These are phyloP conservation scores for Lentithecium fluviatile DNA, from an alignment of 495 filamentous ascomycete species.

Conservation along the genomic window DNA sequence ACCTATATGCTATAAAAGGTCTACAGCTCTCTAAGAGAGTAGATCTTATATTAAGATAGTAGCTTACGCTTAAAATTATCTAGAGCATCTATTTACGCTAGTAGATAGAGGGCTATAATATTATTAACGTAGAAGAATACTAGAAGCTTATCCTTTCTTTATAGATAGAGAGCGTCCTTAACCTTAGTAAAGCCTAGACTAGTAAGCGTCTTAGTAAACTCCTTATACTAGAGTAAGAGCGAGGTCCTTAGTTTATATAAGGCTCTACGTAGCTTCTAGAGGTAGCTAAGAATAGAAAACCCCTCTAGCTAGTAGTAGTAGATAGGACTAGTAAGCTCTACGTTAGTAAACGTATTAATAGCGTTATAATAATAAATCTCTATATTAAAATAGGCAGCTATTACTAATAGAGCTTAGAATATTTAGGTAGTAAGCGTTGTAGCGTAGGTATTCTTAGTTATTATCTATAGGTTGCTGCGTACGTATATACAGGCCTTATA, in stretches of 20 bases:
- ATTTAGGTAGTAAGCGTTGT: conserved; percentile 14
- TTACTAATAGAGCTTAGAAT: conserved; percentile 12
- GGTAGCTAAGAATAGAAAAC: neutral
- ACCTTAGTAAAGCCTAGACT: conserved; percentile 5
- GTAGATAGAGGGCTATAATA: neutral
- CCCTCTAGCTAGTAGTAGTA: conserved; percentile 10
- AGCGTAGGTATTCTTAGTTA: conserved; percentile 11
- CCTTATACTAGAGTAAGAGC: conserved; percentile 20
- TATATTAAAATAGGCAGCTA: conserved; percentile 12
- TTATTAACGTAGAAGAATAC: conserved; percentile 7
- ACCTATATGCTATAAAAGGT: neutral
- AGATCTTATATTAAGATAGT: neutral
- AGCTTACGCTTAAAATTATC: neutral
- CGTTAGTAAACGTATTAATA: conserved; percentile 15
- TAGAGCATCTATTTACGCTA: neutral
- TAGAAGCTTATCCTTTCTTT: neutral
- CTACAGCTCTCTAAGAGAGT: neutral
- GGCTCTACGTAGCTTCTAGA: conserved; percentile 5
- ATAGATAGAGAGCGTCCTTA: neutral
- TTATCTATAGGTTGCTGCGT: conserved; percentile 8
- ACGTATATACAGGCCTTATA: neutral
- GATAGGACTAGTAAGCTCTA: neutral
- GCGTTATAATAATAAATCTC: conserved; percentile 11
- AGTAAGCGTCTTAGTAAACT: conserved; percentile 7
- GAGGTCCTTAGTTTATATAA: conserved; percentile 17